Conservation (phyloP, 73 alveolate genomes). For the Paramecium sonneborni region DNA sequence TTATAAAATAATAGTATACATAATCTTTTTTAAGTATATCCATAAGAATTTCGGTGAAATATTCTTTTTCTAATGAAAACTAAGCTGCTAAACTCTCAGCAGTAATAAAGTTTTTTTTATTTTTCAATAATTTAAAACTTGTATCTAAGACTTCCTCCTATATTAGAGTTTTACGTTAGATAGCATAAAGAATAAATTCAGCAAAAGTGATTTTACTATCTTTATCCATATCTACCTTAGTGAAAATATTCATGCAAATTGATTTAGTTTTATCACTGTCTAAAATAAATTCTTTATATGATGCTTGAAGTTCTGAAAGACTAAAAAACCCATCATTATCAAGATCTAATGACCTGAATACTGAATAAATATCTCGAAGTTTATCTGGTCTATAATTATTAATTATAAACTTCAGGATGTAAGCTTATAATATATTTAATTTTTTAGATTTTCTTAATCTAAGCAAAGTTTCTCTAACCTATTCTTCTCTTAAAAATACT, state of each 20-base stretch:
- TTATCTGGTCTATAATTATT: not conserved
- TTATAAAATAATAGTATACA: not conserved
- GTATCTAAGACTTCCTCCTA: not conserved
- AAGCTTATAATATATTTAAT: not conserved
- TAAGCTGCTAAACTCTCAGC: not conserved
- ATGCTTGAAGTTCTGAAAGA: not conserved
- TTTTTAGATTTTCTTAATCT: not conserved
- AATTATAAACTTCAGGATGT: not conserved
- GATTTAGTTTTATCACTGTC: not conserved
- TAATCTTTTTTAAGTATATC: not conserved
- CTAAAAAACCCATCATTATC: constrained; percentile 15
- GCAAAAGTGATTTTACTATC: not conserved
- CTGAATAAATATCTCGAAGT: not conserved
- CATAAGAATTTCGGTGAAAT: not conserved
- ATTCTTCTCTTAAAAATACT: not conserved
- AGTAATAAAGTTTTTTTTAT: not conserved
- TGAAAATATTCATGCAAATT: not conserved
- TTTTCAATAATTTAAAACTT: not conserved
- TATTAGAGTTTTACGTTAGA: not conserved
- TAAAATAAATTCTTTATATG: not conserved
- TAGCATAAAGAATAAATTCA: not conserved
- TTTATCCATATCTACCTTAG: not conserved
- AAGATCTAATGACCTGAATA: not conserved
- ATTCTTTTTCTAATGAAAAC: constrained; percentile 13
- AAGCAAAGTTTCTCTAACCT: not conserved